Base-by-base conservation (phyloP, 1,139 yeast species). In the Geotrichum citri-aurantii region DNA sequence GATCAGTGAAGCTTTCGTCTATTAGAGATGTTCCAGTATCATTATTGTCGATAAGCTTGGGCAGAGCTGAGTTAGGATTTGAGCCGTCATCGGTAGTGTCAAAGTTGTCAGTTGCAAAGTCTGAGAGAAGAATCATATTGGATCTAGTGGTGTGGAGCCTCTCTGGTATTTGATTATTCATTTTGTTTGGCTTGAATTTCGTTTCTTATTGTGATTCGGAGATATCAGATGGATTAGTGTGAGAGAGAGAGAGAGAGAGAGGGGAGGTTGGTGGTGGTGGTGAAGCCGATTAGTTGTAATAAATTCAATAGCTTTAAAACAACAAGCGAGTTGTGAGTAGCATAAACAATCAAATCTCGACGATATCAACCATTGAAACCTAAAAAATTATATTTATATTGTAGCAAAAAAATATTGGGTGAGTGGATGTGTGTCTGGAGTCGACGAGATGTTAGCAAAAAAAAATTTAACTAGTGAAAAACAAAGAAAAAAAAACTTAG, bases 1-100 rank as follows among this genome's bases (percentile, higher is more conserved):
- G 54, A 37, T 54, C 57, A n/a, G 40, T 5, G 19, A 51, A 23
- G 33, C n/a, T 42, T 27, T 42, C 54, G 4, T 42, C 54, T 17
- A 51, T 40, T 12, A 52, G 23, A n/a, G 55, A 11, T 37, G 44
- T 52, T 10, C 27, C 55, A 11, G 33, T 23, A 27, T 37, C 31
- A 26, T 37, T 6, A n/a, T 52, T 31, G 23, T 52, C 55, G 23
- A 44, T 27, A 12, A 44, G 40, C 24, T 42, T 46, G 2, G 55
- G 50, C 37, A 44, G 21, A 29, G 40, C 40, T 31, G 40, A 31
- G 40, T 31, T 31, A 6, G 40, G 40, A 31, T 31, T 31, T 3
- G 40, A 11, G 40, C 31, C 55, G 23, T 46, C 37, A 17, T 44
- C 44, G n/a, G 23, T 23, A n/a, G 55, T 17, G 44, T 52, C 50